Evolutionary conservation across 208 protist genomes (phyloP).

Genomic region (Trypanosoma grayi): DNA sequence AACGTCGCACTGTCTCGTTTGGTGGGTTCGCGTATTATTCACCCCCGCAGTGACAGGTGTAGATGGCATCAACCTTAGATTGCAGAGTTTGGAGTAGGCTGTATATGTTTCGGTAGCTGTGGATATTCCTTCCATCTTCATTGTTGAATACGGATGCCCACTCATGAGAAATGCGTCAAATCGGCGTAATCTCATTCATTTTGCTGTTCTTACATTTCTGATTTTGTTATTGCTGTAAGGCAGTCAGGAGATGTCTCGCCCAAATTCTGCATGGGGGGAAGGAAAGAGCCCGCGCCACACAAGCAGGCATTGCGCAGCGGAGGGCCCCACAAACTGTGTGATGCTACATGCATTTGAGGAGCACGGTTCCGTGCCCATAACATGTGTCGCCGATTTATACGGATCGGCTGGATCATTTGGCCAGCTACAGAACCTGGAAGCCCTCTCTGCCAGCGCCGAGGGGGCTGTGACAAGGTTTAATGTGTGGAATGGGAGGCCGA

Average conservation of each 20-base stretch:
- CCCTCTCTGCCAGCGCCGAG: not conserved
- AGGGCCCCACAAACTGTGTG: constrained; percentile 9
- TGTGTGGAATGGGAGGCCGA: constrained; percentile 7
- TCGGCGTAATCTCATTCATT: no score
- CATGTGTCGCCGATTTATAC: constrained; percentile 8
- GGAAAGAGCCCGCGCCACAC: not conserved
- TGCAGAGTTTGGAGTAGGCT: not conserved
- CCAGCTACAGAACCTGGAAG: not conserved
- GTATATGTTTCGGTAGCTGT: not conserved
- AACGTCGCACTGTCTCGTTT: constrained; percentile 19
- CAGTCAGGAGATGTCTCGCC: constrained; percentile 1
- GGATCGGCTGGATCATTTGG: not conserved
- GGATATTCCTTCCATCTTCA: no score
- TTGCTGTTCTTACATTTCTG: not conserved
- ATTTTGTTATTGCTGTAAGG: constrained; percentile 8
- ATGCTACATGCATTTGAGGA: constrained; percentile 11
- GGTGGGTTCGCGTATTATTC: constrained; percentile 20
- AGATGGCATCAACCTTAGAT: not conserved
- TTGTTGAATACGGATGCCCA: no score
- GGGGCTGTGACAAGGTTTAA: constrained; percentile 3
- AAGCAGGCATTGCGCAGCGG: not conserved
- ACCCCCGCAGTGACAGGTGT: not conserved
- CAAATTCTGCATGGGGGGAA: not conserved
- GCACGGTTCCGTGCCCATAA: not conserved
- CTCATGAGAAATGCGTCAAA: no score